These are phyloP conservation scores for Trichoderma hamatum DNA, from an alignment of 2,329 filamentous ascomycete genomes.

Conservation along the genomic window DNA sequence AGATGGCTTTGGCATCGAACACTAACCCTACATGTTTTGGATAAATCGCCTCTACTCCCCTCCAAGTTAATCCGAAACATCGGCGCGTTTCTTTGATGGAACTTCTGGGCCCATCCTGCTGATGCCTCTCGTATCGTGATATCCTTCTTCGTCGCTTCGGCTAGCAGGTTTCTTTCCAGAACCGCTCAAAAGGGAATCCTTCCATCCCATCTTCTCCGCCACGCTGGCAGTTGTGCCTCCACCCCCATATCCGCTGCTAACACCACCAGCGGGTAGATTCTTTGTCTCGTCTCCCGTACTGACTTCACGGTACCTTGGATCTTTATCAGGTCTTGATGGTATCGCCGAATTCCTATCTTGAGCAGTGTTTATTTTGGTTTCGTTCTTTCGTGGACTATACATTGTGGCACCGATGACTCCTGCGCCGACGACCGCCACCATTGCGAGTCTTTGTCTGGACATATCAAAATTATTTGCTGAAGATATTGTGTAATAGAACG, in stretches of 20 bases:
- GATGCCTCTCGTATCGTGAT: conserved; percentile 4
- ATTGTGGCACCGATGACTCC: background rate
- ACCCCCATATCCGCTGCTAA: background rate
- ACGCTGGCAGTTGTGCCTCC: background rate
- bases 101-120: conserved; percentile 3
- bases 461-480: conserved; percentile 42
- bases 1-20: too few relatives aligned
- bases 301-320: background rate
- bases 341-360: conserved; percentile 28
- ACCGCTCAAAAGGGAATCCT: background rate
- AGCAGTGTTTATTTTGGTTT: background rate
- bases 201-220: background rate
- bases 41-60: background rate
- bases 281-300: background rate
- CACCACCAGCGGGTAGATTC: background rate
- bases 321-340: conserved; percentile 25
- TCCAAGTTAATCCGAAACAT: background rate
- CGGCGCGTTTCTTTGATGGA: conserved; percentile 1
- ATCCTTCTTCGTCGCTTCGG: background rate
- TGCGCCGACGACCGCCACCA: background rate
- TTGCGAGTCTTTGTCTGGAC: conserved; percentile 4
- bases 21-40: too few relatives aligned
- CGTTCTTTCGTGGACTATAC: background rate
- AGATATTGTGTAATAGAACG: background rate
- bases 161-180: background rate